These are phyloP conservation scores for Calocera viscosa DNA, from an alignment of 768 basidiomycete genomes.

Conservation along the genomic window DNA sequence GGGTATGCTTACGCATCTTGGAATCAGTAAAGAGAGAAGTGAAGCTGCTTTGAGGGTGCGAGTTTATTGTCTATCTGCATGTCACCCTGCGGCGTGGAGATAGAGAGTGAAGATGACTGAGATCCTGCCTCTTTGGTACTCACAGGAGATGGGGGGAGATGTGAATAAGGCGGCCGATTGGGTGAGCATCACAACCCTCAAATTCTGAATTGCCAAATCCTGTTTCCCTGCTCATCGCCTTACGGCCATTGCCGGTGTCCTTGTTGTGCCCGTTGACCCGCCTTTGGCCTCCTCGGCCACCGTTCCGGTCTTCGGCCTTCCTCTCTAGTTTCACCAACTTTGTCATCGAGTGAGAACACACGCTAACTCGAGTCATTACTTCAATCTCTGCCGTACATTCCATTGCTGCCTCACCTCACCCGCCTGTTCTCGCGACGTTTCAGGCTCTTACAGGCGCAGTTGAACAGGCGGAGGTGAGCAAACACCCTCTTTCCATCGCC, in stretches of 20 bases:
- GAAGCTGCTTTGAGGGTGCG: neutral
- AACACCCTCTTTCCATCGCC: neutral
- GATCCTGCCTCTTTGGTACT: neutral
- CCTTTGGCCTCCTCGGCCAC: too few relatives aligned
- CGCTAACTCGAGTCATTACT: neutral
- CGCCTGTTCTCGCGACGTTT: neutral
- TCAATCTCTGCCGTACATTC: too few relatives aligned
- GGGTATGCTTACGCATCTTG: neutral
- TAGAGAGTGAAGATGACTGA: neutral
- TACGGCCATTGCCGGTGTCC: neutral
- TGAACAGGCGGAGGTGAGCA: slow-evolving; percentile 2
- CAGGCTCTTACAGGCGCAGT: neutral
- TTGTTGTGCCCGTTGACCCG: too few relatives aligned
- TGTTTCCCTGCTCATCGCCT: too few relatives aligned
- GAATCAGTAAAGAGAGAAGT: neutral
- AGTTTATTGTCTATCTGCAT: too few relatives aligned
- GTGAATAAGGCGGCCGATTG: neutral
- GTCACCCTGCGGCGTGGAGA: too few relatives aligned
- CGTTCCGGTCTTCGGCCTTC: too few relatives aligned
- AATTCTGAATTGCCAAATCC: neutral
- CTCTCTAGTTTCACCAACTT: too few relatives aligned
- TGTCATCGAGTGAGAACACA: neutral
- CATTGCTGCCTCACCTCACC: neutral
- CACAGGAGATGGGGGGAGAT: neutral
- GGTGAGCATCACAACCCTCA: neutral